phyloP scores from a whole-genome alignment of 371 early-diverging fungal species.

The Zychaea mexicana region DNA sequence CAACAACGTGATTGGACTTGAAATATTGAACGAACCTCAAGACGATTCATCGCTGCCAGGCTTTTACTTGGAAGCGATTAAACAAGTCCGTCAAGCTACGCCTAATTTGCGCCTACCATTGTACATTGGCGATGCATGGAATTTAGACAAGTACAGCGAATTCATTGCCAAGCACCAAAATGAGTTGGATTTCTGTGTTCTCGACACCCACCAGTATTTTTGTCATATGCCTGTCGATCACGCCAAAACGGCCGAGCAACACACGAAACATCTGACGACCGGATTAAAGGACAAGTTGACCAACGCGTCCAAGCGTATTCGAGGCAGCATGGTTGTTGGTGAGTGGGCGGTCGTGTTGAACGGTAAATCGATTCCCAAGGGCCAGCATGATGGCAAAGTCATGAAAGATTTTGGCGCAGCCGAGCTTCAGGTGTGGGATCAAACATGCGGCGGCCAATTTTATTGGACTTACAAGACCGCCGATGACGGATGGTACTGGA shows the following conservation, averaged over 20 bases:
- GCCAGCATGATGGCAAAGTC: conserved; percentile 19
- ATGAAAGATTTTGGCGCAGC: conserved; percentile 24
- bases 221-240: conserved; percentile 28
- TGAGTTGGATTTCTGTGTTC: conserved; percentile 19
- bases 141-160: conserved; percentile 22
- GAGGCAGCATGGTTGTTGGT: conserved; percentile 26
- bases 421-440: conserved; percentile 18
- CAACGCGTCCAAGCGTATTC: conserved; percentile 7
- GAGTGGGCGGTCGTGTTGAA: conserved; percentile 37
- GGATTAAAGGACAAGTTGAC: conserved; percentile 9
- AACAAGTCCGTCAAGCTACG: conserved; percentile 14
- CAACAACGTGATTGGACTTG: conserved; percentile 34
- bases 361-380: conserved; percentile 18
- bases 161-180: conserved; percentile 12
- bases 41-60: conserved; percentile 16
- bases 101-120: conserved; percentile 20
- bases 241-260: conserved; percentile 22
- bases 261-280: conserved; percentile 15
- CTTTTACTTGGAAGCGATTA: conserved; percentile 21
- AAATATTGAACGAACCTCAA: conserved; percentile 28
- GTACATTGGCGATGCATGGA: conserved; percentile 32
- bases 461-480: conserved; percentile 36
- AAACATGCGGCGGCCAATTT: conserved; percentile 25
- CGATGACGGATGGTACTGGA: conserved; percentile 35
- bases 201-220: conserved; percentile 37